Evolutionary conservation across 2,329 filamentous ascomycete genomes (phyloP).

Genomic region (Xylaria sp.): DNA sequence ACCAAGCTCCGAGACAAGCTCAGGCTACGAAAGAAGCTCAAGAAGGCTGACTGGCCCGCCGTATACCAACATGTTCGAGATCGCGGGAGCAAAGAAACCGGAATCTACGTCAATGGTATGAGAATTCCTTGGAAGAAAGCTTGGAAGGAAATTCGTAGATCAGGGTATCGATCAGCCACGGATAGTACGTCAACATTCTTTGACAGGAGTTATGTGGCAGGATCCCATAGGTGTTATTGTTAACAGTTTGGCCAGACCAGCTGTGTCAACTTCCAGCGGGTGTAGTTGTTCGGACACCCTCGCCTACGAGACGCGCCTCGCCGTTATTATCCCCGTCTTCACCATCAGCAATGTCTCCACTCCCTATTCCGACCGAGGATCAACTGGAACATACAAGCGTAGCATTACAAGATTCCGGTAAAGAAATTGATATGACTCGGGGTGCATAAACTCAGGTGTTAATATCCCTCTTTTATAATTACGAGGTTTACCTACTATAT

Average conservation of each 20-base stretch:
- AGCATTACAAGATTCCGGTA: too few relatives aligned
- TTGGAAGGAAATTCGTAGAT: constrained; percentile 25
- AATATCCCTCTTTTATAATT: too few relatives aligned
- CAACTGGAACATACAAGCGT: too few relatives aligned
- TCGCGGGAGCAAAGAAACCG: constrained; percentile 1
- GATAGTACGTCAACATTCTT: not conserved
- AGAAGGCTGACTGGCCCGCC: constrained; percentile 32
- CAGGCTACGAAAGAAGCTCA: constrained; percentile 38
- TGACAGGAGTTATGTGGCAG: not conserved
- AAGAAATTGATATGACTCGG: too few relatives aligned
- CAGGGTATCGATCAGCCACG: not conserved
- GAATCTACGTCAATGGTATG: constrained; percentile 11
- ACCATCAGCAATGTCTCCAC: not conserved
- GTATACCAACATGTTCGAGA: constrained; percentile 30
- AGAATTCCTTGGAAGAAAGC: constrained; percentile 19
- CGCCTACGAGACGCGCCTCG: not conserved
- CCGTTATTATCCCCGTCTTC: not conserved
- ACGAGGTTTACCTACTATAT: too few relatives aligned
- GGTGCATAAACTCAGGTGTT: too few relatives aligned
- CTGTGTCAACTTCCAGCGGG: constrained; percentile 10
- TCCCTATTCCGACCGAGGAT: too few relatives aligned
- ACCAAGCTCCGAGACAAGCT: constrained; percentile 36
- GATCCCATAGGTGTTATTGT: not conserved
- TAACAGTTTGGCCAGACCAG: not conserved
- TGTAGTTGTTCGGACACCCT: constrained; percentile 20